Evolutionary conservation across 73 alveolate genomes (phyloP), one percentile per base, ranked within the genome.

Genomic region (Effrenium voratum): DNA sequence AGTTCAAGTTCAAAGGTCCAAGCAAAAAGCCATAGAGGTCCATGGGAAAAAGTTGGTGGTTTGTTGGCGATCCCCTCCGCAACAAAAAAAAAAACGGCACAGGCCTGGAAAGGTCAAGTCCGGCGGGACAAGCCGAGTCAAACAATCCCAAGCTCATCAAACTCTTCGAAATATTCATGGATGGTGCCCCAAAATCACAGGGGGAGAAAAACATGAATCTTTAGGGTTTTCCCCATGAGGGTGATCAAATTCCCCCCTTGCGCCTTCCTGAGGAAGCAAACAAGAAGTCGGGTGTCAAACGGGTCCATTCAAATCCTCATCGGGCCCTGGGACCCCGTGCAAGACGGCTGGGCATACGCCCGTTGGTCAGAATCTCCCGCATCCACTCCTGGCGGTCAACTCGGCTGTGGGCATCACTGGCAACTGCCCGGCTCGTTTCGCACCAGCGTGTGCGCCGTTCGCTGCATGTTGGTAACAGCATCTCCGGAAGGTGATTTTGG

Each of bases 341-440:
- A 55, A 90, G 80, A 26, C 83, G 87, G 57, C 47, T 70, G 45
- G 97, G 97, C 97, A 90, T 90, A n/a, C 68, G 55, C 38, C 97
- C 97, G 34, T 90, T 90, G 75, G 97, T 90, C 72, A 90, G 87
- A 32, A 90, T 55, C 76, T 90, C 97, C 3, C 97, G 55, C 97
- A 90, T 90, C 97, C 97, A 90, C 10, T 86, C 97, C 97, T 90
- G 40, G 55, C n/a, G n/a, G n/a, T n/a, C n/a, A n/a, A n/a, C n/a
- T n/a, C n/a, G n/a, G n/a, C n/a, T n/a, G n/a, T n/a, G n/a, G n/a
- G n/a, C n/a, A n/a, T n/a, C n/a, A n/a, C n/a, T n/a, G n/a, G n/a
- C n/a, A n/a, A n/a, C n/a, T n/a, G 63, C 63, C 63, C 19, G 63
- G 63, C 63, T 52, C 26, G 19, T 8, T 52, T 52, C 63, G 8